phyloP scores from a whole-genome alignment of 768 basidiomycete species.

The Rhizopogon vinicolor region DNA sequence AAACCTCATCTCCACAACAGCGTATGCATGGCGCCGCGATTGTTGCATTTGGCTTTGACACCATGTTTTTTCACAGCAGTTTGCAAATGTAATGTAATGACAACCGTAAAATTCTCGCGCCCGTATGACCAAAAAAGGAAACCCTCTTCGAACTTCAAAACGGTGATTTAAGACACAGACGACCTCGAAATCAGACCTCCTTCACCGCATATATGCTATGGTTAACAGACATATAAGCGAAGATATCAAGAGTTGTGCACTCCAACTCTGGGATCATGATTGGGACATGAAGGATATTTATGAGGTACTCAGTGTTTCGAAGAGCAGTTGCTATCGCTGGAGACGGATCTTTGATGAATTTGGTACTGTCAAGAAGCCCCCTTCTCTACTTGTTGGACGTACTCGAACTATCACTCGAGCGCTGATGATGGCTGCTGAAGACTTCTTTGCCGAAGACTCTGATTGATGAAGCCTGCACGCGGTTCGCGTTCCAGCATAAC shows the following conservation, averaged over 20 bases:
- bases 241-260: slow-evolving; percentile 23
- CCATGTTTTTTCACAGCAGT: no score
- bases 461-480: slow-evolving; percentile 16
- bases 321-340: slow-evolving; percentile 22
- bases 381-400: slow-evolving; percentile 9
- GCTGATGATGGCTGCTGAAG: slow-evolving; percentile 14
- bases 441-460: slow-evolving; percentile 9
- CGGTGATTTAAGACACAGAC: no score
- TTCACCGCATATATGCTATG: slow-evolving; percentile 1
- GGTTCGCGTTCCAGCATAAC: slow-evolving; percentile 19
- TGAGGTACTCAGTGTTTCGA: slow-evolving; percentile 18
- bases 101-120: no score
- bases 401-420: slow-evolving; percentile 12
- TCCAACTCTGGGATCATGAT: slow-evolving; percentile 17
- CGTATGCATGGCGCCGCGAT: no score
- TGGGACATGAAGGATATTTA: slow-evolving; percentile 12
- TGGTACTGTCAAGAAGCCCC: slow-evolving; percentile 10
- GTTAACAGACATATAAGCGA: slow-evolving; percentile 18
- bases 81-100: no score
- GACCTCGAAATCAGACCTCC: no score
- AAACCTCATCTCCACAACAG: no score
- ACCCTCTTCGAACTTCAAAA: no score
- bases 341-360: slow-evolving; percentile 11
- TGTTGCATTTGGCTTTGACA: no score
- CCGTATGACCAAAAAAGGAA: no score